These are phyloP conservation scores for Wickerhamiella musiphila DNA, from an alignment of 805 yeast species.

Conservation along the genomic window DNA sequence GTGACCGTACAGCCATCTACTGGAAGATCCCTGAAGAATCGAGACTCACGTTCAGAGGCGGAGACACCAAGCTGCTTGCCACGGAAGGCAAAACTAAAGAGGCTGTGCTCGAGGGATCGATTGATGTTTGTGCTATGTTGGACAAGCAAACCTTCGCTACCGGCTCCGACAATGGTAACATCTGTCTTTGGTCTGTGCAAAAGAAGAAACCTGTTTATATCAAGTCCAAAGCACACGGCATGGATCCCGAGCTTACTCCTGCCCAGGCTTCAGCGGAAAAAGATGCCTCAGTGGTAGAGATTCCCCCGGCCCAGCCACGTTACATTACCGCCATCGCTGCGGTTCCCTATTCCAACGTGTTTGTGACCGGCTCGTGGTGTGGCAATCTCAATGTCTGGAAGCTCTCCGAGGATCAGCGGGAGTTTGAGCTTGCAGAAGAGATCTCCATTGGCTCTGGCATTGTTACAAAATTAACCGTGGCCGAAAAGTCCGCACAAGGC, in stretches of 20 bases:
- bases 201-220: constrained; percentile 75
- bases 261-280: constrained; percentile 37
- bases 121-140: constrained; percentile 77
- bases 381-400: constrained; percentile 71
- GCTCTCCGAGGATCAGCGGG: constrained; percentile 43
- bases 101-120: constrained; percentile 49
- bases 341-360: constrained; percentile 68
- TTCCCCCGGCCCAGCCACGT: constrained; percentile 64
- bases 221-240: constrained; percentile 62
- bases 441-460: constrained; percentile 47
- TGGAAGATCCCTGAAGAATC: constrained; percentile 97
- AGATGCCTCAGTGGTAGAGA: constrained; percentile 13
- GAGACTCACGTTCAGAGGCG: constrained; percentile 83
- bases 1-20: constrained; percentile 87
- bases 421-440: constrained; percentile 39
- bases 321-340: constrained; percentile 74
- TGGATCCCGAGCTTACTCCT: constrained; percentile 31
- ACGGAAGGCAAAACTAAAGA: constrained; percentile 5
- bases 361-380: constrained; percentile 77
- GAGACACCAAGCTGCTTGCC: constrained; percentile 33
- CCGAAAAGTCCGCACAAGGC: constrained; percentile 22
- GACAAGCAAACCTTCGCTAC: constrained; percentile 89
- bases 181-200: constrained; percentile 76
- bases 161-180: constrained; percentile 86
- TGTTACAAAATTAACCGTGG: constrained; percentile 23